These are phyloP conservation scores for Amphicarpaea edgeworthii DNA, from an alignment of 306 rosid species.

Conservation along the genomic window DNA sequence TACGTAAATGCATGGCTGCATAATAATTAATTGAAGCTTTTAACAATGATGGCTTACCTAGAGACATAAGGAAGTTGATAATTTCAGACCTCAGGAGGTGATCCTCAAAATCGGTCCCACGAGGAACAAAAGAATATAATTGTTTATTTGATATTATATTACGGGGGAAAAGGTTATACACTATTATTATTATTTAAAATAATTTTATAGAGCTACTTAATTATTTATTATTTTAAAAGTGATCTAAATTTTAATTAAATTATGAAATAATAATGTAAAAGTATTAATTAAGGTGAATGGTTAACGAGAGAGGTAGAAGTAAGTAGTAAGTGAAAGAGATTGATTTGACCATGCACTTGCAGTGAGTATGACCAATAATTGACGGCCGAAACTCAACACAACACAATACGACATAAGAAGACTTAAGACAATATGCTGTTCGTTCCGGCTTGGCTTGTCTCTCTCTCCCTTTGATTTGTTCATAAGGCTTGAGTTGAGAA, in stretches of 20 bases:
- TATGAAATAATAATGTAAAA: too few species aligned
- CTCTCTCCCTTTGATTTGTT: too few species aligned
- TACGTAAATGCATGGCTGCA: too few species aligned
- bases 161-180: too few species aligned
- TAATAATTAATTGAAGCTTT: too few species aligned
- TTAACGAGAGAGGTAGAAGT: background rate
- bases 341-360: background rate
- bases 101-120: conserved; percentile 5
- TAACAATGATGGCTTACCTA: background rate
- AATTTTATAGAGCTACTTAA: too few species aligned
- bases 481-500: too few species aligned
- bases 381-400: background rate
- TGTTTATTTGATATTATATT: background rate
- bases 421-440: background rate
- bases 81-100: background rate
- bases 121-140: background rate
- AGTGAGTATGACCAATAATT: background rate
- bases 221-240: too few species aligned
- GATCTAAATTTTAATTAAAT: too few species aligned
- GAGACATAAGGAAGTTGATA: background rate
- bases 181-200: too few species aligned
- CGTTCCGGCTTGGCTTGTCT: background rate
- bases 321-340: background rate
- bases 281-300: background rate
- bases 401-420: too few species aligned